Base-by-base conservation (phyloP, 371 early-diverging fungal genomes). In the Lichtheimia ornata region DNA sequence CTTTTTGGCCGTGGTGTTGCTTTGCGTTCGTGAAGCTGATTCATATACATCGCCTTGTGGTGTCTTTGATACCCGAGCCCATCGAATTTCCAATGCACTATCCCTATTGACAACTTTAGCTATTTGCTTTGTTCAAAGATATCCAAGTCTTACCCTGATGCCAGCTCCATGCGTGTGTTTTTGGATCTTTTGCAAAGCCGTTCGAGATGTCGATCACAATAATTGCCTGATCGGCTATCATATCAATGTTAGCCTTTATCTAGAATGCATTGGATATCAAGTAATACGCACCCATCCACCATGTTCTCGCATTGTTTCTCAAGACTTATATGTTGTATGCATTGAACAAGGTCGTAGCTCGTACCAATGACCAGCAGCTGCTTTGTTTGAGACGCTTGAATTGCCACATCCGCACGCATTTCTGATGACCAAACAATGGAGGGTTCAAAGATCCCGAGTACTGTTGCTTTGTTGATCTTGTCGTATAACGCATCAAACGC, bases 81-180 rank as follows among this genome's bases (percentile, higher is more conserved):
- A 78, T 17, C 75, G 67, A 47, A 78, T 67, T 30, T 74, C 75
- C 49, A 78, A 55, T 5, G 63, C 73, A 17, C 64, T 67, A 20
- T 72, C 59, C 13, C 77, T 77, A 54, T 51, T 13, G 35, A 22
- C 4, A 5, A 17, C 9, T 5, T 57, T 11, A 25, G 27, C 22
- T 9, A 27, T 22, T 30, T 1, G 28, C 15, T 22, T 24, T 45
- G 14, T 20, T 24, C 15, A 24, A 17, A 12, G 15, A 15, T 0
- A 17, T 11, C 22, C 20, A 20, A 9, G 17, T 15, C 47, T 61
- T 63, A 79, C 79, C 81, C 77, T 62, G 77, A 75, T 18, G 71
- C 76, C 15, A 80, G 40, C 52, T 80, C 81, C 73, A 75, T 77
- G 43, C 81, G 73, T 14, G 63, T 63, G 43, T 74, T 77, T 59